Percentiles rank a stretch among this genome's conserved stretches.
phyloP scores from a whole-genome alignment of 495 filamentous ascomycete species.

The Choiromyces venosus region DNA sequence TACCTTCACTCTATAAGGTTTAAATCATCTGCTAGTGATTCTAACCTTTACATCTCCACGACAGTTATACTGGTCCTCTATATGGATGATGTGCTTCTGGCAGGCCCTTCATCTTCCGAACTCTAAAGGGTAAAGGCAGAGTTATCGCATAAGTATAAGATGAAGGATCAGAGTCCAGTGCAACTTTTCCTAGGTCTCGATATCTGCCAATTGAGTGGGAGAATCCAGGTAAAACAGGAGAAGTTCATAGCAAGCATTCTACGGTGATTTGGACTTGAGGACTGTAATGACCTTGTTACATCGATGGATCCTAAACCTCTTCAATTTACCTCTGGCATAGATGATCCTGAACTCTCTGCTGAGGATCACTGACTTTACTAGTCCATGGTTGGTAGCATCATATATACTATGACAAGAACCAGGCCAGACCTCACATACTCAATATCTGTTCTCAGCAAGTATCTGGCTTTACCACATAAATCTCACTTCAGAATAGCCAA shows the following conservation, averaged over 20 bases:
- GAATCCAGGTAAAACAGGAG: neutral
- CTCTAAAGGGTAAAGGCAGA: neutral
- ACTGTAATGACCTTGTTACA: neutral
- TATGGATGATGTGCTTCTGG: conserved; percentile 20
- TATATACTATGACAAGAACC: conserved; percentile 36
- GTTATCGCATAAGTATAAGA: conserved; percentile 5
- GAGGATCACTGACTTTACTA: conserved; percentile 17
- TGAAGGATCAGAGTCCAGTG: conserved; percentile 13
- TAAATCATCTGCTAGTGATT: neutral
- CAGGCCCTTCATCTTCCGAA: no score
- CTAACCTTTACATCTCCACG: conserved; percentile 1
- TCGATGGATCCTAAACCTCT: neutral
- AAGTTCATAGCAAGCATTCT: neutral
- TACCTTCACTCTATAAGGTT: conserved; percentile 8
- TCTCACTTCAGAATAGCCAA: conserved; percentile 17
- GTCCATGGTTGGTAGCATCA: conserved; percentile 33
- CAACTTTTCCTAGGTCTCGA: no score
- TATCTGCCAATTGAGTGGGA: no score
- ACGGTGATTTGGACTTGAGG: neutral
- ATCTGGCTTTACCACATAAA: neutral
- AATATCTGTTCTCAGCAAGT: conserved; percentile 11
- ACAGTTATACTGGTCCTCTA: conserved; percentile 9
- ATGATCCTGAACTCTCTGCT: neutral
- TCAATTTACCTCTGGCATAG: neutral
- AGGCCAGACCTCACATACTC: conserved; percentile 36